Evolutionary conservation across 2,329 filamentous ascomycete genomes (phyloP).

Genomic region (Aureobasidium mangrovei): DNA sequence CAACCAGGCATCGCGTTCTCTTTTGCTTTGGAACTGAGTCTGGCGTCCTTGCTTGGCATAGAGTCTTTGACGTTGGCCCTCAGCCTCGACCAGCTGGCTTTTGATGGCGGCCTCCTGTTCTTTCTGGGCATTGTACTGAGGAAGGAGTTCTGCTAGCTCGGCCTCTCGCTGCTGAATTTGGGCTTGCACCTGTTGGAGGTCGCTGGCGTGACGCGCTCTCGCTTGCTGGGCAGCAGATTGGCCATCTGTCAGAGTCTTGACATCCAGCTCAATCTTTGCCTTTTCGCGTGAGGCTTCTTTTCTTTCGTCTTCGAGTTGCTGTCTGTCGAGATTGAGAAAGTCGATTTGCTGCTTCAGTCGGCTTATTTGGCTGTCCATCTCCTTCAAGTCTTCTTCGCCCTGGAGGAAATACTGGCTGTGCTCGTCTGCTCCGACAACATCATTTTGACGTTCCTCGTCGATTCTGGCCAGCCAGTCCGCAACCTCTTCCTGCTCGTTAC

Average conservation of each 20-base stretch:
- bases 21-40: slow-evolving; percentile 78
- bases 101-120: slow-evolving; percentile 63
- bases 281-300: slow-evolving; percentile 69
- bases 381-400: slow-evolving; percentile 68
- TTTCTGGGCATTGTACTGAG: slow-evolving; percentile 65
- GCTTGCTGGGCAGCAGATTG: slow-evolving; percentile 69
- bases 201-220: slow-evolving; percentile 59
- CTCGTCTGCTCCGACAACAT: slow-evolving; percentile 75
- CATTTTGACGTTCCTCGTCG: slow-evolving; percentile 70
- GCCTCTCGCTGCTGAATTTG: slow-evolving; percentile 69
- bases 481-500: slow-evolving; percentile 76
- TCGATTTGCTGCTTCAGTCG: slow-evolving; percentile 75
- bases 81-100: slow-evolving; percentile 64
- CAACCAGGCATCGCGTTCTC: slow-evolving; percentile 77
- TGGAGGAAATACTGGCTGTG: slow-evolving; percentile 67
- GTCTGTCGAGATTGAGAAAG: slow-evolving; percentile 72
- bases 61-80: slow-evolving; percentile 66
- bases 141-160: slow-evolving; percentile 66
- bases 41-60: slow-evolving; percentile 89
- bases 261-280: slow-evolving; percentile 78
- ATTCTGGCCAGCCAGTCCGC: slow-evolving; percentile 70
- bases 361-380: slow-evolving; percentile 70
- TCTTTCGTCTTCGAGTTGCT: slow-evolving; percentile 82
- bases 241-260: slow-evolving; percentile 74
- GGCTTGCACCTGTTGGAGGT: slow-evolving; percentile 61